Conservation (phyloP, 2,329 filamentous ascomycete species). For the Fusarium lateritium region DNA sequence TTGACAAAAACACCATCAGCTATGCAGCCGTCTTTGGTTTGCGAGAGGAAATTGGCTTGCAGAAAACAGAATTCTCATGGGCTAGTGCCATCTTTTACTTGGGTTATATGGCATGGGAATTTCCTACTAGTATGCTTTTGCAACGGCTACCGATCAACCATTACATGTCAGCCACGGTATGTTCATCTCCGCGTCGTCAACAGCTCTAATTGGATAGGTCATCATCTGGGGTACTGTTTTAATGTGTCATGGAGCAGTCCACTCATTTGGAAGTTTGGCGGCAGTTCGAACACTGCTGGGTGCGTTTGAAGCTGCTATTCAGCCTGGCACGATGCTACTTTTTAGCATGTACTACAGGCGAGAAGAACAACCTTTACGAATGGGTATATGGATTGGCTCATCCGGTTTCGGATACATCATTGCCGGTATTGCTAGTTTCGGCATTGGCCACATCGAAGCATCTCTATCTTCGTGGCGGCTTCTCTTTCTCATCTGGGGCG, state of each 20-base stretch:
- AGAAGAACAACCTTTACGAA: slow-evolving; percentile 32
- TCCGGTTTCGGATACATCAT: slow-evolving; percentile 39
- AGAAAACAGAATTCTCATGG: slow-evolving; percentile 57
- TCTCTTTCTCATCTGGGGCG: slow-evolving; percentile 41
- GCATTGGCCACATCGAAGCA: slow-evolving; percentile 40
- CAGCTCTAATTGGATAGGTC: slow-evolving; percentile 6
- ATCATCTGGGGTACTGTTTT: slow-evolving; percentile 26
- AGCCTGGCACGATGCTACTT: slow-evolving; percentile 35
- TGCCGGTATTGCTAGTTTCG: slow-evolving; percentile 39
- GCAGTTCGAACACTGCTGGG: slow-evolving; percentile 29
- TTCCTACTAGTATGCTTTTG: slow-evolving; percentile 51
- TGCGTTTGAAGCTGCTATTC: slow-evolving; percentile 31
- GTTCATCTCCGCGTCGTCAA: background rate
- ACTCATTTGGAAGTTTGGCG: slow-evolving; percentile 19
- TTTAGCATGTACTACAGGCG: slow-evolving; percentile 44
- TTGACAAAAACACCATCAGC: slow-evolving; percentile 47
- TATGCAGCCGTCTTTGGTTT: slow-evolving; percentile 60
- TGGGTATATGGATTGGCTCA: slow-evolving; percentile 43
- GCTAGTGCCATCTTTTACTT: slow-evolving; percentile 60
- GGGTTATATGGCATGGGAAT: slow-evolving; percentile 55
- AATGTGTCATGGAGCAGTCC: slow-evolving; percentile 27
- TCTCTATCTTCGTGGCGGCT: slow-evolving; percentile 29
- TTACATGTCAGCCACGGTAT: slow-evolving; percentile 35
- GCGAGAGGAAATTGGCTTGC: slow-evolving; percentile 54
- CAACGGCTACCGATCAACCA: slow-evolving; percentile 30